Evolutionary conservation across 371 early-diverging fungal species (phyloP).

Genomic region (Rhizopus arrhizus): DNA sequence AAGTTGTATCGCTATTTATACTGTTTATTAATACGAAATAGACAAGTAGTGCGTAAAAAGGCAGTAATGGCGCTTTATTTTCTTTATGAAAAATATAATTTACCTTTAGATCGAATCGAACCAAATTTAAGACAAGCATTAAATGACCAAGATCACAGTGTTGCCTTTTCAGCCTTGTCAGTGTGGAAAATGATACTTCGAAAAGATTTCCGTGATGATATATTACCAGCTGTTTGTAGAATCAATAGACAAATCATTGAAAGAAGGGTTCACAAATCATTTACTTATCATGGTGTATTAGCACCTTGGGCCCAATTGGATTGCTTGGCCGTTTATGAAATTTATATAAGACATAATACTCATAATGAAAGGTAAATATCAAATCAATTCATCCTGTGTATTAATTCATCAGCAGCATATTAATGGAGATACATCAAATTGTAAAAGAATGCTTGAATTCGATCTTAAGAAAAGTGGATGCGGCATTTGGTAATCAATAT

Average conservation of each 20-base stretch:
- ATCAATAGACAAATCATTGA: slow-evolving; percentile 47
- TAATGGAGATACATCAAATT: slow-evolving; percentile 30
- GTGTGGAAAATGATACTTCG: slow-evolving; percentile 39
- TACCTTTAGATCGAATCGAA: slow-evolving; percentile 32
- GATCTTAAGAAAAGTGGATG: slow-evolving; percentile 48
- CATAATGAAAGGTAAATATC: slow-evolving; percentile 35
- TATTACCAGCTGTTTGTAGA: slow-evolving; percentile 36
- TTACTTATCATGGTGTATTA: slow-evolving; percentile 53
- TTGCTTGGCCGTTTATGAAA: slow-evolving; percentile 37
- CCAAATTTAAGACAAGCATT: slow-evolving; percentile 39
- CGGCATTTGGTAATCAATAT: slow-evolving; percentile 50
- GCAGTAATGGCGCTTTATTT: slow-evolving; percentile 40
- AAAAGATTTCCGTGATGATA: slow-evolving; percentile 26
- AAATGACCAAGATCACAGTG: slow-evolving; percentile 49
- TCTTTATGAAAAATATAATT: slow-evolving; percentile 32
- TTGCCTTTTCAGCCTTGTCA: slow-evolving; percentile 46
- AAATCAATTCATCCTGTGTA: background rate
- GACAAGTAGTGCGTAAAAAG: slow-evolving; percentile 54
- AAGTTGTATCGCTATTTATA: slow-evolving; percentile 10
- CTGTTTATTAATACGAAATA: slow-evolving; percentile 14
- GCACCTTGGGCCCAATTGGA: slow-evolving; percentile 61
- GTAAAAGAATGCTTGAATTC: slow-evolving; percentile 31
- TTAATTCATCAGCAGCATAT: slow-evolving; percentile 14
- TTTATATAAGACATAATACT: slow-evolving; percentile 21
- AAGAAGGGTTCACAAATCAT: slow-evolving; percentile 39